phyloP scores from a whole-genome alignment of 1,284 basidiomycete genomes.

The Quambalaria eucalypti region DNA sequence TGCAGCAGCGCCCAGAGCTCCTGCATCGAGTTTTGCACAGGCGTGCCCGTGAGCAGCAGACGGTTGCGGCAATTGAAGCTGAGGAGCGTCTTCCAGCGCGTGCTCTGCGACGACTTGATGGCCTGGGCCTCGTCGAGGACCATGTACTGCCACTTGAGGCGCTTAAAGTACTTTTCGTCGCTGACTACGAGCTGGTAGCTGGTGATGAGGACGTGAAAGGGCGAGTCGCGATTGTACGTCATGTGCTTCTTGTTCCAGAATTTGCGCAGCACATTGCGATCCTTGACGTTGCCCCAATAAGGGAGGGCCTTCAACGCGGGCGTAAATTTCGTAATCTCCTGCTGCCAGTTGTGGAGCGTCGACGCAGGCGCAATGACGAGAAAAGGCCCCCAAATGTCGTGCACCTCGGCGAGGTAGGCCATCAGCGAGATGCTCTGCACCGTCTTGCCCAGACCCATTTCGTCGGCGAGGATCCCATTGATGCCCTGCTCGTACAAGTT shows the following conservation, averaged over 20 bases:
- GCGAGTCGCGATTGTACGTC: conserved; percentile 86
- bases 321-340: conserved; percentile 91
- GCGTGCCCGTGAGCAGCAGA: conserved; percentile 88
- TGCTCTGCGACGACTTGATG: conserved; percentile 96
- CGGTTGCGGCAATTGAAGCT: conserved; percentile 95
- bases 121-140: conserved; percentile 98
- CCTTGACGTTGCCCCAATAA: conserved; percentile 97
- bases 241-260: conserved; percentile 97
- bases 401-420: conserved; percentile 90
- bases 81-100: conserved; percentile 92
- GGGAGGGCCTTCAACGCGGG: conserved; percentile 87
- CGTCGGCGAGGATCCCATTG: conserved; percentile 56
- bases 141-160: conserved; percentile 99
- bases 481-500: conserved; percentile 98
- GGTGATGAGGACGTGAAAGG: conserved; percentile 93
- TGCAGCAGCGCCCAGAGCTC: conserved; percentile 99
- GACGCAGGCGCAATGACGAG: conserved; percentile 97
- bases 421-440: conserved; percentile 97
- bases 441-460: conserved; percentile 75
- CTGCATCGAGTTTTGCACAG: conserved; percentile 99
- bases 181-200: conserved; percentile 94
- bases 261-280: conserved; percentile 84
- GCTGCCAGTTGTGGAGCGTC: conserved; percentile 98
- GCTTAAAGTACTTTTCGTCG: conserved; percentile 96
- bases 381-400: conserved; percentile 99